Evolutionary conservation across 2,329 filamentous ascomycete genomes (phyloP).

Genomic region (Alternaria sp.): DNA sequence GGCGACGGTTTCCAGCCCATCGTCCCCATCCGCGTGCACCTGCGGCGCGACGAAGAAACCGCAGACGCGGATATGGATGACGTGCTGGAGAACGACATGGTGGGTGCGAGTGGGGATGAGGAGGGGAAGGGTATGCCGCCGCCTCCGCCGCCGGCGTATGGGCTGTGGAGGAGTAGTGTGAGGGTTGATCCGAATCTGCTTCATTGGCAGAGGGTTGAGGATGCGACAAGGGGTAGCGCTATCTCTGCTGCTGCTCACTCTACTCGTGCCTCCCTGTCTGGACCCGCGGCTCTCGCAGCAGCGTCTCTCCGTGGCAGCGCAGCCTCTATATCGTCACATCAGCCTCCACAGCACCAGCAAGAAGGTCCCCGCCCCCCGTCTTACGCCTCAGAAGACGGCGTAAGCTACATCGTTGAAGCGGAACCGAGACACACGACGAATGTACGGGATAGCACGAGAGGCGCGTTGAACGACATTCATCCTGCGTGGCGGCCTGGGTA

Average conservation of each 20-base stretch:
- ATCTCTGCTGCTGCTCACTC: constrained; percentile 3
- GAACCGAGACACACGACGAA: constrained; percentile 49
- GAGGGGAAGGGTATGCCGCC: constrained; percentile 32
- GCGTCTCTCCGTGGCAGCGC: neutral
- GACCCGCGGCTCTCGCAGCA: neutral
- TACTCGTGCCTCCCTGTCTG: constrained; percentile 2
- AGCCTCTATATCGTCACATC: neutral
- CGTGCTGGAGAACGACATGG: constrained; percentile 48
- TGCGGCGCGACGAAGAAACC: constrained; percentile 76
- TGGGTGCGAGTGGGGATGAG: constrained; percentile 10
- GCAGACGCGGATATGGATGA: constrained; percentile 58
- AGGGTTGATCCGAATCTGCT: constrained; percentile 80
- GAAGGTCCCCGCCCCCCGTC: constrained; percentile 67
- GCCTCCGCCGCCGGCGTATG: constrained; percentile 77
- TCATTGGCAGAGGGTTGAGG: constrained; percentile 73
- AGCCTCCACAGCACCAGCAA: neutral
- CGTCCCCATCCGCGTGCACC: constrained; percentile 76
- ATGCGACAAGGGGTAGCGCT: neutral
- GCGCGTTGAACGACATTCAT: constrained; percentile 43
- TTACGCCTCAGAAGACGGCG: constrained; percentile 77
- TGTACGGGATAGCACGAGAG: constrained; percentile 10
- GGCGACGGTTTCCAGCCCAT: constrained; percentile 72
- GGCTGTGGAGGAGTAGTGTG: constrained; percentile 81
- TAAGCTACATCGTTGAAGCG: constrained; percentile 74
- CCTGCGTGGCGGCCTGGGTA: constrained; percentile 47